phyloP scores from a whole-genome alignment of 202 grass and related monocot species.

The Dendrocalamus latiflorus region DNA sequence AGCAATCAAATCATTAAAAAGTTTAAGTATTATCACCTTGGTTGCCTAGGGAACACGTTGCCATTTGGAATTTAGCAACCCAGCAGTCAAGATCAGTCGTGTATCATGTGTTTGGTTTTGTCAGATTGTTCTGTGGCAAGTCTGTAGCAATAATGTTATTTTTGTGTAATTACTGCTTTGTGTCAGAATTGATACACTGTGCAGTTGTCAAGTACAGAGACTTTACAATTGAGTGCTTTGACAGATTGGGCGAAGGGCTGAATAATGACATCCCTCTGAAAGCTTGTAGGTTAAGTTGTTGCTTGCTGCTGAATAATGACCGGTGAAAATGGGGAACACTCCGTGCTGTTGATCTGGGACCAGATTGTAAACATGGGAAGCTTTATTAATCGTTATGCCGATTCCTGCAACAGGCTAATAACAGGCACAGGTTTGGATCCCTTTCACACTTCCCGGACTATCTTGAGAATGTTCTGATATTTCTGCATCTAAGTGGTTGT shows the following conservation, averaged over 20 bases:
- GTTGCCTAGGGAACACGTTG: not conserved
- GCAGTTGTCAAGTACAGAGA: constrained; percentile 1
- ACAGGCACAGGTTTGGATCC: constrained; percentile 21
- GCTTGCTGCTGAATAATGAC: constrained; percentile 15
- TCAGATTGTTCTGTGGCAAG: not conserved
- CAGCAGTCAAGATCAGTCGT: not conserved
- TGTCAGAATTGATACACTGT: constrained; percentile 14
- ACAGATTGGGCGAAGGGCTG: too few relatives aligned
- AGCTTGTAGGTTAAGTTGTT: constrained; percentile 12
- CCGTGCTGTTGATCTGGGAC: constrained; percentile 2
- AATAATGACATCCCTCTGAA: constrained; percentile 11
- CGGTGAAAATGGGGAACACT: not conserved
- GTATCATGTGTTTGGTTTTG: constrained; percentile 20
- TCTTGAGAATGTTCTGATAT: constrained; percentile 19
- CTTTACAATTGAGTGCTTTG: not conserved
- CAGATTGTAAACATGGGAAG: not conserved
- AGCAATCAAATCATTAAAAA: not conserved
- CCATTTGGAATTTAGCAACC: not conserved
- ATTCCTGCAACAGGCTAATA: constrained; percentile 15
- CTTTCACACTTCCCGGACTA: constrained; percentile 9
- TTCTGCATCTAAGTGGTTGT: constrained; percentile 13
- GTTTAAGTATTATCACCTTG: not conserved
- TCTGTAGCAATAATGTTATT: not conserved
- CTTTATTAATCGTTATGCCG: not conserved
- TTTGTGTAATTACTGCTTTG: not conserved